Base-by-base conservation (phyloP, 148 eudicot species). In the Oxyria digyna region DNA sequence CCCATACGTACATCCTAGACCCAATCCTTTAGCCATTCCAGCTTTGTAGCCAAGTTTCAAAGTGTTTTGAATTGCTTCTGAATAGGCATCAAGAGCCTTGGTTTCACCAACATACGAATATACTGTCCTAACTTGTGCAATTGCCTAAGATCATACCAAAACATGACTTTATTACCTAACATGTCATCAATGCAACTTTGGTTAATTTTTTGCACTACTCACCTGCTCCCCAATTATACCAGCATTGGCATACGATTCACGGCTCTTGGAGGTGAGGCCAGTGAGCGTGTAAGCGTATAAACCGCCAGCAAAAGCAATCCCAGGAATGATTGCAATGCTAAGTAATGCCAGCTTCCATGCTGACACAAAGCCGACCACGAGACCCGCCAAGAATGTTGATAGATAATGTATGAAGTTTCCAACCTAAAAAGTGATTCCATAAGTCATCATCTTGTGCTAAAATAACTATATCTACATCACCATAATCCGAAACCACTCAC, bases 1-100 rank as follows among this genome's bases (percentile, higher is more conserved):
- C 66, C 99, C 99, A 72, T 94, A 94, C 10, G 99, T 94, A 68
- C 99, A 94, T 67, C 99, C 99, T 42, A 94, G 84, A 18, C 99
- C 99, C 69, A 94, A 75, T 26, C 99, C 99, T 79, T 94, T 94
- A 0, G 99, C 99, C 97, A 94, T 94, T 62, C 99, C 99, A 68
- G 99, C 99, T 75, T 94, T 94, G 80, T 94, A 94, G 8, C 99
- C 99, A 35, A 94, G 93, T 72, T 91, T 87, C 68, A 94, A 77
- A 1, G 99, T 94, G 70, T 87, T 86, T 62, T 94, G 99, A 52
- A 94, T 94, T 8, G 96, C 88, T 77, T 94, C 97, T 8, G 99
- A 94, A 73, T 91, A 94, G 1, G 96, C 83, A 71, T 86, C 77
- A 2, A 94, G 88, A 17, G 97, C 89, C 75, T 90, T 94, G 70